These are phyloP conservation scores for Aspergillus aculeatinus DNA, from an alignment of 2,329 filamentous ascomycete genomes.

Conservation along the genomic window DNA sequence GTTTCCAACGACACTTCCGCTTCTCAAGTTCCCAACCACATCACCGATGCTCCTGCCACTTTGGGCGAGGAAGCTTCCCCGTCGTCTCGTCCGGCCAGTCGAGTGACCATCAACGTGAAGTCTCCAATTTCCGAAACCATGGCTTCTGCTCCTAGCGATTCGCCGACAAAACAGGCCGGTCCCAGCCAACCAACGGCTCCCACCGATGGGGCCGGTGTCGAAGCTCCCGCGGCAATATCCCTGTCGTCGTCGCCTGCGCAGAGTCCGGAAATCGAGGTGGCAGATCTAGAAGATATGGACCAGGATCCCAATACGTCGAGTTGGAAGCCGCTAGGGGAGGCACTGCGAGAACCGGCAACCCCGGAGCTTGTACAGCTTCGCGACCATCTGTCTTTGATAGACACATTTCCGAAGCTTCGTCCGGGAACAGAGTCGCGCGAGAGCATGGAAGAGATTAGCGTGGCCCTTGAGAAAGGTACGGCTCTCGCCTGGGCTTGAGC, in stretches of 20 bases:
- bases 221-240: slow-evolving; percentile 36
- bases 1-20: slow-evolving; percentile 25
- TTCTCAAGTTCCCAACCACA: slow-evolving; percentile 18
- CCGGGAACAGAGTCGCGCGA: slow-evolving; percentile 29
- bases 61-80: slow-evolving; percentile 30
- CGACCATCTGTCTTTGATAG: slow-evolving; percentile 33
- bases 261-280: slow-evolving; percentile 51
- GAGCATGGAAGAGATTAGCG: slow-evolving; percentile 33
- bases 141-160: slow-evolving; percentile 13
- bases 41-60: slow-evolving; percentile 30
- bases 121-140: slow-evolving; percentile 30
- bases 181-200: slow-evolving; percentile 14
- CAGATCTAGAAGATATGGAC: slow-evolving; percentile 50
- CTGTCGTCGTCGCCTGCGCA: slow-evolving; percentile 45
- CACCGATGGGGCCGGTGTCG: slow-evolving; percentile 20
- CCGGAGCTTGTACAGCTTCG: slow-evolving; percentile 38
- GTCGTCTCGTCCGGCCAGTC: slow-evolving; percentile 40
- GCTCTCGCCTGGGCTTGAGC: background rate
- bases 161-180: slow-evolving; percentile 16
- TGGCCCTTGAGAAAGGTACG: slow-evolving; percentile 41
- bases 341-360: slow-evolving; percentile 30
- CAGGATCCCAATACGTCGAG: slow-evolving; percentile 47
- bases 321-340: slow-evolving; percentile 43
- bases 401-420: slow-evolving; percentile 39
- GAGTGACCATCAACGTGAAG: slow-evolving; percentile 51